phyloP scores from a whole-genome alignment of 257 asterid genomes.

The Capsicum rhomboideum region DNA sequence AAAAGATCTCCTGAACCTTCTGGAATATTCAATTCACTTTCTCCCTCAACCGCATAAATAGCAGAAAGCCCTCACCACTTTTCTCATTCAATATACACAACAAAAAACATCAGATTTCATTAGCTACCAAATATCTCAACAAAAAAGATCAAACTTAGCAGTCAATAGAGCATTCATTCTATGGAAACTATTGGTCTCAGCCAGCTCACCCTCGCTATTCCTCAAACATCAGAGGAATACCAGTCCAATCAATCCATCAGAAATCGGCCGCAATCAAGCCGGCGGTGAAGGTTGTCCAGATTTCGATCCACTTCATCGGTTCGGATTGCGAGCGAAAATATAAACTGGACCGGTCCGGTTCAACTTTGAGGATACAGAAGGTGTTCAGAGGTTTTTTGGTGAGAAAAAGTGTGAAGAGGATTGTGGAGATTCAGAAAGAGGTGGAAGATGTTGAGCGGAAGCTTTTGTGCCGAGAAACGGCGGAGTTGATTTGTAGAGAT shows the following conservation, averaged over 20 bases:
- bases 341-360: slow-evolving; percentile 13
- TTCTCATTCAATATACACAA: background rate
- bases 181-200: slow-evolving; percentile 24
- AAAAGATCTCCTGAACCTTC: slow-evolving; percentile 7
- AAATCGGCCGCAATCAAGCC: slow-evolving; percentile 5
- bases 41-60: background rate
- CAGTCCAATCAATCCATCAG: slow-evolving; percentile 12
- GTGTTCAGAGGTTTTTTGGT: slow-evolving; percentile 62
- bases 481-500: slow-evolving; percentile 34
- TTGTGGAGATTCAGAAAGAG: slow-evolving; percentile 27
- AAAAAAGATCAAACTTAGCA: background rate
- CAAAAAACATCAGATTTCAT: background rate
- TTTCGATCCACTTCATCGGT: slow-evolving; percentile 56
- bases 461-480: slow-evolving; percentile 21
- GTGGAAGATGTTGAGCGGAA: slow-evolving; percentile 56
- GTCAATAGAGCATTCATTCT: slow-evolving; percentile 36
- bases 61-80: background rate
- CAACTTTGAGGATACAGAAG: slow-evolving; percentile 69
- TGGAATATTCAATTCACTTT: background rate
- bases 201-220: slow-evolving; percentile 10
- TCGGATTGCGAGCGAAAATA: slow-evolving; percentile 7
- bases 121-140: background rate
- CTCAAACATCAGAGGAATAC: slow-evolving; percentile 11
- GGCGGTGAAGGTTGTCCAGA: slow-evolving; percentile 34
- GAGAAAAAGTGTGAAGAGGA: slow-evolving; percentile 49